Evolutionary conservation across 164 flowering plant genomes (phyloP).

Genomic region (Saururus chinensis): DNA sequence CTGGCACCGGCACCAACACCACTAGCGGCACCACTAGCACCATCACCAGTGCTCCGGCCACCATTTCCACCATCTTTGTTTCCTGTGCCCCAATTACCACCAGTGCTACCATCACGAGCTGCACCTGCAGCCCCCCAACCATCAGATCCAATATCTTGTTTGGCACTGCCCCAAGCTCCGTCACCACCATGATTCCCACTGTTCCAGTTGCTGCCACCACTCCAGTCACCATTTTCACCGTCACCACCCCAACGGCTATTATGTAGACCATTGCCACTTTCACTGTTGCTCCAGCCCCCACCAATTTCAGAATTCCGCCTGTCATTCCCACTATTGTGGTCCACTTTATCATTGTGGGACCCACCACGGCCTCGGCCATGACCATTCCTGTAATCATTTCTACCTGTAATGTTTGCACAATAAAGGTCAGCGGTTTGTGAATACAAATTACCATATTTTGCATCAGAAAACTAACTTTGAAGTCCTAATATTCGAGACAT

Average conservation of each 20-base stretch:
- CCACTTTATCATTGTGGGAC: constrained; percentile 12
- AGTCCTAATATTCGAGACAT: not conserved
- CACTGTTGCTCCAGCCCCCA: constrained; percentile 7
- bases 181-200: not conserved
- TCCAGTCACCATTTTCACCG: not conserved
- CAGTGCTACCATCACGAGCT: not conserved
- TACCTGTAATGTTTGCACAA: constrained; percentile 22
- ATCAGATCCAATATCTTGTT: not conserved
- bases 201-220: not conserved
- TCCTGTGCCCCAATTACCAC: not conserved
- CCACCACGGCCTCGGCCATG: not conserved
- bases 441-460: no score
- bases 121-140: constrained; percentile 10
- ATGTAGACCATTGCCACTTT: constrained; percentile 5
- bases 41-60: not conserved
- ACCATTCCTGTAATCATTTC: constrained; percentile 39
- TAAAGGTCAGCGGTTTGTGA: no score
- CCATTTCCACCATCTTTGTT: not conserved
- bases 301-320: constrained; percentile 1
- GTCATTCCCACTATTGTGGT: constrained; percentile 5
- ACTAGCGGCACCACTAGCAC: not conserved
- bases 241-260: not conserved
- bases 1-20: not conserved
- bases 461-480: no score
- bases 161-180: not conserved